phyloP scores from a whole-genome alignment of 208 protist genomes.

The Leishmania martiniquensis region DNA sequence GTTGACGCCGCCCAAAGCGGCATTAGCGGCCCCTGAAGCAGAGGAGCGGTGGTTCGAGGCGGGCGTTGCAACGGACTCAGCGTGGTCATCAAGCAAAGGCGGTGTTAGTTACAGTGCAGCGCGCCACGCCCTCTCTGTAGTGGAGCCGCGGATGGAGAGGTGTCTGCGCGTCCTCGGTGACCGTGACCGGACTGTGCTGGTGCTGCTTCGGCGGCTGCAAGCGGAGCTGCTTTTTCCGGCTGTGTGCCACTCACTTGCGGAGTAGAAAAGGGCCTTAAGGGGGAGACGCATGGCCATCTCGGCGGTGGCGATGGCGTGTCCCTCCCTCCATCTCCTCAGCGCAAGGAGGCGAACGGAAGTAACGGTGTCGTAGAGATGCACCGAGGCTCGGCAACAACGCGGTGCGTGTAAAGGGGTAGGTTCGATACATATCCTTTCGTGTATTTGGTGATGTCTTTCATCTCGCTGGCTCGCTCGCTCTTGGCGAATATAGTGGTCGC shows the following conservation, averaged over 20 bases:
- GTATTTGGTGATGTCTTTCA: too few species aligned
- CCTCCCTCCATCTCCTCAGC: neutral
- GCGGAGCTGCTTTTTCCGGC: slow-evolving; percentile 22
- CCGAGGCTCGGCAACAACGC: neutral
- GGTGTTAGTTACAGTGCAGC: slow-evolving; percentile 10
- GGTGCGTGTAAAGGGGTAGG: neutral
- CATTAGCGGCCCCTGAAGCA: neutral
- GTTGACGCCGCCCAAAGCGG: neutral
- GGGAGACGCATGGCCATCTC: too few species aligned
- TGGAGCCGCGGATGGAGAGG: slow-evolving; percentile 13
- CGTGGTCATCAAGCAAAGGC: neutral
- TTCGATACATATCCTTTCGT: neutral
- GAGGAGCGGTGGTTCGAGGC: slow-evolving; percentile 3
- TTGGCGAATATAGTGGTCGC: too few species aligned
- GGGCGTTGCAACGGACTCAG: neutral
- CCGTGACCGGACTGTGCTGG: slow-evolving; percentile 13
- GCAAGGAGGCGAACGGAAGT: neutral
- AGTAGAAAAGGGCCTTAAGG: too few species aligned
- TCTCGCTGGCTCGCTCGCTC: too few species aligned
- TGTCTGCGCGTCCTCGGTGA: slow-evolving; percentile 28
- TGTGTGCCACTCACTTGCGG: slow-evolving; percentile 9
- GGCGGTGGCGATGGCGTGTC: neutral
- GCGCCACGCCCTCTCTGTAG: slow-evolving; percentile 4
- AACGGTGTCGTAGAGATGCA: neutral
- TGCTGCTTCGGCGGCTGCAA: slow-evolving; percentile 27